Conservation (phyloP, 176 grass and related monocot species). For the Hordeum marinum region DNA sequence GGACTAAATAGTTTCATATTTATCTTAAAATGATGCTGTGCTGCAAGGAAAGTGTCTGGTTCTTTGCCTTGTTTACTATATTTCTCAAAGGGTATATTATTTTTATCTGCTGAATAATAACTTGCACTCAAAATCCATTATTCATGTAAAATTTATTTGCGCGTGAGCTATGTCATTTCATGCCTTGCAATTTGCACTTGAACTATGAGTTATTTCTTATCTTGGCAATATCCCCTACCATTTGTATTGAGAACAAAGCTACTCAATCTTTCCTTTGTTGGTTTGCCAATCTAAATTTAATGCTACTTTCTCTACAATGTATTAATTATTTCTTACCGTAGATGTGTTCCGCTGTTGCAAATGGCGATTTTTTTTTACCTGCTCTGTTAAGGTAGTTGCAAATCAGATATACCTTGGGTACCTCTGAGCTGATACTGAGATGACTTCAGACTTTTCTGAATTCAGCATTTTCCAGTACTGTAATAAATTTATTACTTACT, state of each 20-base stretch:
- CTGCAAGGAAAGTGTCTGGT: not conserved
- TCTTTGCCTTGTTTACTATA: not conserved
- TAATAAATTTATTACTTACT: not conserved
- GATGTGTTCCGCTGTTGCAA: not conserved
- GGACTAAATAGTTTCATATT: not conserved
- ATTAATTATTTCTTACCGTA: not conserved
- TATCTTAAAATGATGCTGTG: not conserved
- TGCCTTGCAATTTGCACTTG: not conserved
- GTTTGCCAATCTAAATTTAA: not conserved
- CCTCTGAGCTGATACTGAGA: not conserved
- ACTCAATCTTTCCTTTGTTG: not conserved
- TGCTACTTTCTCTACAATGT: not conserved
- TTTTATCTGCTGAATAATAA: not conserved
- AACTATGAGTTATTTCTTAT: not conserved
- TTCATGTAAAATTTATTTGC: not conserved
- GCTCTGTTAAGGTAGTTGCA: not conserved
- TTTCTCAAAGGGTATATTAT: not conserved
- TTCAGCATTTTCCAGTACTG: not conserved
- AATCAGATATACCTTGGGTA: not conserved
- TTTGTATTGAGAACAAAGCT: not conserved
- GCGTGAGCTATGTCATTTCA: not conserved
- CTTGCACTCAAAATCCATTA: not conserved
- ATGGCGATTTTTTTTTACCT: not conserved
- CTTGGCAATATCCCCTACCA: not conserved
- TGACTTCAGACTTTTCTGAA: not conserved